A percentile compares a stretch with the other conserved stretches of the same genome.
These are phyloP conservation scores for Globisporangium echinulatum DNA, from an alignment of 352 stramenopile species.

Conservation along the genomic window DNA sequence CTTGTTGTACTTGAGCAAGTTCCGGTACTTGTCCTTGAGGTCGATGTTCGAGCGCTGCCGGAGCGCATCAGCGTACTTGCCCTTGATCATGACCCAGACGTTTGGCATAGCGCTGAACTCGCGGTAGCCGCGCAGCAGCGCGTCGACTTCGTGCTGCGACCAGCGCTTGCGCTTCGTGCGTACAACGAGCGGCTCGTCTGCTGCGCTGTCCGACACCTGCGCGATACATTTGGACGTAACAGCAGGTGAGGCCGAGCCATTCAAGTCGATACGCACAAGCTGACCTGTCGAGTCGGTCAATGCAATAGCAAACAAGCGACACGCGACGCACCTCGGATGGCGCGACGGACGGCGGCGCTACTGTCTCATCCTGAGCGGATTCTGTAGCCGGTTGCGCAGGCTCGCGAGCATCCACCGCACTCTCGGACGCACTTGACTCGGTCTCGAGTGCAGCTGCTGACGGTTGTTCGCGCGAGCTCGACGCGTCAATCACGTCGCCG, in stretches of 20 bases:
- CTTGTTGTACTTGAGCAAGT: slow-evolving; percentile 44
- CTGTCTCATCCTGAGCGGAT: no score
- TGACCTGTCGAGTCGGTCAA: no score
- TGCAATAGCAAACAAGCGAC: no score
- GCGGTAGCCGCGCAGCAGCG: slow-evolving; percentile 50
- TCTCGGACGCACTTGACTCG: not conserved
- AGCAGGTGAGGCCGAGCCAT: no score
- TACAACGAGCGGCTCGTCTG: slow-evolving; percentile 5
- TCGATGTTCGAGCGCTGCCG: slow-evolving; percentile 59
- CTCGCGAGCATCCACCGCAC: no score
- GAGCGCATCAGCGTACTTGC: slow-evolving; percentile 38
- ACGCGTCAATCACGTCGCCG: not conserved
- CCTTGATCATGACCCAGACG: slow-evolving; percentile 68
- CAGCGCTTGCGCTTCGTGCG: slow-evolving; percentile 35
- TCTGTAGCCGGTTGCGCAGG: no score
- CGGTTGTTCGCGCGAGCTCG: not conserved
- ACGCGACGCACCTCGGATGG: no score
- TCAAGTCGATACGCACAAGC: no score
- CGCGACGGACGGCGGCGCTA: no score
- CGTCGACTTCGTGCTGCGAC: slow-evolving; percentile 45
- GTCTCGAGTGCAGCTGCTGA: not conserved
- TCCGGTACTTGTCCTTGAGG: slow-evolving; percentile 83
- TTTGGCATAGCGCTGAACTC: slow-evolving; percentile 42
- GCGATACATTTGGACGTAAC: no score
- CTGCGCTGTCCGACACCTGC: not conserved